phyloP scores from a whole-genome alignment of 371 early-diverging fungal genomes.

The Thermomucor indicae-seudaticae region DNA sequence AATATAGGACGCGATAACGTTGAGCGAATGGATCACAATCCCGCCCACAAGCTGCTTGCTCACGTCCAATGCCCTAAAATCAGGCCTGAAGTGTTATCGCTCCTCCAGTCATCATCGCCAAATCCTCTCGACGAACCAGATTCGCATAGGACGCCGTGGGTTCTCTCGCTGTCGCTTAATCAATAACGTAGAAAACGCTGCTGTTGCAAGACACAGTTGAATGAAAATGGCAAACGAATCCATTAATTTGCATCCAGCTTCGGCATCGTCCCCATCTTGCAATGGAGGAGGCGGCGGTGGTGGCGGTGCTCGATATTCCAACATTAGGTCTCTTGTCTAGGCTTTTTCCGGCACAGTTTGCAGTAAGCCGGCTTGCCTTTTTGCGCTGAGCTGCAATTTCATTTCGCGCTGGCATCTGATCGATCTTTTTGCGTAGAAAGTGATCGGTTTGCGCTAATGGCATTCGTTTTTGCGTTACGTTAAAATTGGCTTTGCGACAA shows the following conservation, averaged over 20 bases:
- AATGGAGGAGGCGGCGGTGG: slow-evolving; percentile 6
- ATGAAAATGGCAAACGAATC: slow-evolving; percentile 63
- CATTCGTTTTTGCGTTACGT: no score
- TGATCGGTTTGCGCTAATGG: background rate
- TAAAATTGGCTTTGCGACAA: no score
- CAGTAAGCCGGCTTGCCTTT: background rate
- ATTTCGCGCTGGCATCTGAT: no score
- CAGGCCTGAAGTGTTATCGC: no score
- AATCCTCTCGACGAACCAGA: slow-evolving; percentile 44
- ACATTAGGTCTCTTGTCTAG: background rate
- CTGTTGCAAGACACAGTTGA: slow-evolving; percentile 55
- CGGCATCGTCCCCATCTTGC: slow-evolving; percentile 20
- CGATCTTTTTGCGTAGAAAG: background rate
- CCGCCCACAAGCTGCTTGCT: slow-evolving; percentile 66
- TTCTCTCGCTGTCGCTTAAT: slow-evolving; percentile 58
- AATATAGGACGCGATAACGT: slow-evolving; percentile 56
- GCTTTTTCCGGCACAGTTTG: background rate
- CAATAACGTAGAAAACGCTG: slow-evolving; percentile 61
- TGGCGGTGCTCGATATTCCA: no score
- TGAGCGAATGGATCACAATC: slow-evolving; percentile 58
- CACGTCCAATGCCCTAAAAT: slow-evolving; percentile 61
- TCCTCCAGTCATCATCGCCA: background rate
- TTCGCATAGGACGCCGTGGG: slow-evolving; percentile 56
- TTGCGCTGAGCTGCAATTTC: no score
- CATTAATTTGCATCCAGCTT: slow-evolving; percentile 52